phyloP scores from a whole-genome alignment of 768 basidiomycete genomes.

The Porpolomopsis calyptriformis region DNA sequence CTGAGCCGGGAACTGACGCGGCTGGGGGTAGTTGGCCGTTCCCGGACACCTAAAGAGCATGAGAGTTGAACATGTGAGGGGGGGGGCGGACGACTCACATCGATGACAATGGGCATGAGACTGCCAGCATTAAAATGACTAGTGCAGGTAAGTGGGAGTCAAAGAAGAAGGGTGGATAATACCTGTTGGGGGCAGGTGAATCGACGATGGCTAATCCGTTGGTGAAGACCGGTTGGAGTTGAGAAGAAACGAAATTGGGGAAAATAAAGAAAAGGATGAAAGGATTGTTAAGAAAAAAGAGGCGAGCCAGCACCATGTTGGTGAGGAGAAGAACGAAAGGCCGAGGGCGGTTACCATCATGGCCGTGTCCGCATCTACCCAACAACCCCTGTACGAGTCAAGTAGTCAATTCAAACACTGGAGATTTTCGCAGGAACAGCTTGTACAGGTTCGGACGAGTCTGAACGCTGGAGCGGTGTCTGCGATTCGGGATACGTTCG shows the following conservation, averaged over 20 bases:
- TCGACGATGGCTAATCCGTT: slow-evolving; percentile 29
- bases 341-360: too few species aligned
- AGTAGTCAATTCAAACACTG: slow-evolving; percentile 82
- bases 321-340: too few species aligned
- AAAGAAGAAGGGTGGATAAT: slow-evolving; percentile 2
- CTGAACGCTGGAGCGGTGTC: slow-evolving; percentile 71
- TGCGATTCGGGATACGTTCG: slow-evolving; percentile 67
- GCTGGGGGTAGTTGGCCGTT: slow-evolving; percentile 30
- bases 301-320: too few species aligned
- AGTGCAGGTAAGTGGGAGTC: neutral
- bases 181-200: slow-evolving; percentile 24
- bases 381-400: slow-evolving; percentile 54
- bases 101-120: slow-evolving; percentile 20
- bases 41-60: slow-evolving; percentile 28
- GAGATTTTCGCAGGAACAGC: slow-evolving; percentile 68
- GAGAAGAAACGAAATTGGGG: slow-evolving; percentile 5
- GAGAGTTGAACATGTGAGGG: slow-evolving; percentile 4
- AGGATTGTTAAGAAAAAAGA: slow-evolving; percentile 2
- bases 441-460: slow-evolving; percentile 47
- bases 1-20: slow-evolving; percentile 9
- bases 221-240: slow-evolving; percentile 19
- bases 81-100: slow-evolving; percentile 12
- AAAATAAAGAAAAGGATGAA: slow-evolving; percentile 9
- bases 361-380: slow-evolving; percentile 12
- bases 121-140: slow-evolving; percentile 22